Base-by-base conservation (phyloP, 75 land plant species). In the Larix kaempferi region DNA sequence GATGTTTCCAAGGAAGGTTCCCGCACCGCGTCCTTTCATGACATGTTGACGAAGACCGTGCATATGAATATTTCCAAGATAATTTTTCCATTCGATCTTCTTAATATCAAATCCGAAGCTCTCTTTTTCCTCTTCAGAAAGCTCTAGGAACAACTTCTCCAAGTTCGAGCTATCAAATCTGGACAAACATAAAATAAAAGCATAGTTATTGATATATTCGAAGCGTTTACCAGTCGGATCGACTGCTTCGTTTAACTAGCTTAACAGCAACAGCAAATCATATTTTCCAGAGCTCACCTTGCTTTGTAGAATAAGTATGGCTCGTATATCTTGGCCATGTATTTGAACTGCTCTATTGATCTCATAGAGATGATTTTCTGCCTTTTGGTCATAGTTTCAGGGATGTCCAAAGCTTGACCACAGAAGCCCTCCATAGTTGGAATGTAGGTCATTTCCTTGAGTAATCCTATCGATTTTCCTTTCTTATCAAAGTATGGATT, bases 41-140 rank as follows among this genome's bases (percentile, higher is more conserved):
- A 93, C 93, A 88, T 94, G 87, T 80, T 85, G 85, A 76, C 94
- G 84, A 19, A 95, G 75, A n/a, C 98, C 98, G 4, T 92, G 96
- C 78, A 95, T 87, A 73, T 95, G 98, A 13, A 89, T 87, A 67
- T 91, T 87, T 11, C 82, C 77, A 25, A 95, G 88, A 79, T 95
- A 95, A 59, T 90, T 86, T 29, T 84, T 80, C 99, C 99, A 95
- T 27, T 93, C 84, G 8, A 95, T 90, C 12, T 81, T 78, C n/a
- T 83, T 80, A 10, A 91, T 87, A 77, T 91, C 89, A 71, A 93
- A 95, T 27, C 85, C 90, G 78, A 93, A 95, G 35, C 35, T 58
- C 19, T 76, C 62, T 71, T 74, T 86, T 76, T 95, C 99, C 63
- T 93, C 96, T 13, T 82, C 82, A 12, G 92, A 90, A 80, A 95